Conservation (phyloP, 225 moss, liverwort and hornwort genomes). For the Pleurozium schreberi region DNA sequence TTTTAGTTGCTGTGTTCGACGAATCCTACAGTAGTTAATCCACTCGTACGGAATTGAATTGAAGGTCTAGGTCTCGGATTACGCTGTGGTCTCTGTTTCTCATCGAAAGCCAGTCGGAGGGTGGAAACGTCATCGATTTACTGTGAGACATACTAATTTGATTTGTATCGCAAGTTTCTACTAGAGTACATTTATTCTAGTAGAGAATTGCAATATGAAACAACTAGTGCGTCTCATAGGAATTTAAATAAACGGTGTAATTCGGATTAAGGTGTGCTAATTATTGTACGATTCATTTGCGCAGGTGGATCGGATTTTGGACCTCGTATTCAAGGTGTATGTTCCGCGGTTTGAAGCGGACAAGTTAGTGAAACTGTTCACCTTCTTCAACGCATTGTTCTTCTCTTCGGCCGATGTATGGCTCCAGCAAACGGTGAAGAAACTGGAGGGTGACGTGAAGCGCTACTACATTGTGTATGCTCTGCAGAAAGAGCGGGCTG, state of each 20-base stretch:
- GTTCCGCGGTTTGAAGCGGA: conserved; percentile 74
- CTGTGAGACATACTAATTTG: not conserved
- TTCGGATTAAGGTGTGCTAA: not conserved
- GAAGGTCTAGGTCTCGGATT: not conserved
- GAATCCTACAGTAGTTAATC: not conserved
- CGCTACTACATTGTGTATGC: conserved; percentile 85
- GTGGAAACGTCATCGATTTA: not conserved
- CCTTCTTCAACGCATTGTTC: conserved; percentile 62
- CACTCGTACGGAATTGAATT: not conserved
- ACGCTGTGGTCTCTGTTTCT: not conserved
- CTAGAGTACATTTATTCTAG: not conserved
- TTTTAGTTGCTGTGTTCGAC: not conserved
- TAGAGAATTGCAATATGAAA: not conserved
- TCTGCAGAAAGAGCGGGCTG: conserved; percentile 59
- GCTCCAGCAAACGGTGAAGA: conserved; percentile 54
- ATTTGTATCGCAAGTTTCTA: not conserved
- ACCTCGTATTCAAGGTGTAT: conserved; percentile 68
- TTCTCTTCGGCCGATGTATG: conserved; percentile 60
- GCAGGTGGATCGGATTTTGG: conserved; percentile 83
- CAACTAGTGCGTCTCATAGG: not conserved
- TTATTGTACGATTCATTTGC: not conserved
- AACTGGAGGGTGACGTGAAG: conserved; percentile 69
- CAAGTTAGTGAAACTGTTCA: conserved; percentile 61
- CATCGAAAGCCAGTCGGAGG: not conserved
- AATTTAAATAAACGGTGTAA: not conserved